Base-by-base conservation (phyloP, 495 filamentous ascomycete genomes). In the Neurospora africana region DNA sequence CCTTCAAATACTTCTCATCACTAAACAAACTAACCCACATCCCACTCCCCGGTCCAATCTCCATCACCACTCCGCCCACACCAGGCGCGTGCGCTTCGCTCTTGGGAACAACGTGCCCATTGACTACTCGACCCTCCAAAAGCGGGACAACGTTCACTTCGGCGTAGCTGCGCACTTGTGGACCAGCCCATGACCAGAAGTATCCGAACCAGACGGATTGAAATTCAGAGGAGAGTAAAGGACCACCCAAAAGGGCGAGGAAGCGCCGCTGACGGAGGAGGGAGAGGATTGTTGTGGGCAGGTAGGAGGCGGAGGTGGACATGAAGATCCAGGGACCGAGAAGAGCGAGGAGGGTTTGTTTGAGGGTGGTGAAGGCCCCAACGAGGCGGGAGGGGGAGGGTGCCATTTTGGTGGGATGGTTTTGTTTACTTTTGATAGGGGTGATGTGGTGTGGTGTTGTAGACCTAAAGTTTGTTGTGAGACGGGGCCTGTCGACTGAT, bases 31-130 rank as follows among this genome's bases (percentile, higher is more conserved):
- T 73, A 3, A 83, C 78, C 84, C 84, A 87, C 69, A 84, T 78
- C 7, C 86, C 86, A 4, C 75, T 78, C 13, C 84, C 86, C 4
- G 85, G 81, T 15, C 86, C 86, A 68, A 88, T 78, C 72, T 88
- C 84, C 37, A 86, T 53, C 3, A 85, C 79, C 5, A 74, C 75
- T 11, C 83, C 84, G 1, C 67, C 71, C 2, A 86, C 72, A 11
- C 76, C 74, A 5, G 75, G 81, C 30, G 69, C 74, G 44, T 68
- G 75, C 13, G 72, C 75, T 19, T 19, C 21, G 3, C 23, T 10
- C 1, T 44, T 8, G 0, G 74, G 33, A 5, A 75, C 71, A 13
- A 79, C 70, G 33, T 5, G 4, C 36, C 83, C 84, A 6, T 35
- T 39, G 5, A 53, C 37, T 7, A 81, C 78, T 37, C 79, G 78